Base-by-base conservation (phyloP, 768 basidiomycete genomes). In the Trametes coccinea region DNA sequence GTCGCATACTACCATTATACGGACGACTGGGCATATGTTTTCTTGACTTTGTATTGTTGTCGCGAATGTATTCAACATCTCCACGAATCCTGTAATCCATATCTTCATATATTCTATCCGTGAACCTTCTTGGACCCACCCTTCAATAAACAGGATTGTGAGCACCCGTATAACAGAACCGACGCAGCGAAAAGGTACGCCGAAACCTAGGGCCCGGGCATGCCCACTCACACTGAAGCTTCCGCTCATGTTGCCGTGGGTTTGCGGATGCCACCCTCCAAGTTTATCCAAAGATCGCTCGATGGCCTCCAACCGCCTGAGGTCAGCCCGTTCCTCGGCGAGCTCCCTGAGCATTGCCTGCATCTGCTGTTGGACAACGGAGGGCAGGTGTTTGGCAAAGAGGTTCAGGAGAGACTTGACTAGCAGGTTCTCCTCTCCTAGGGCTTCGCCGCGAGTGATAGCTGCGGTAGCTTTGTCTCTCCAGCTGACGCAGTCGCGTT, bases 381-480 rank as follows among this genome's bases (percentile, higher is more conserved):
- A 40, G 16, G 64, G 52, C 16, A 62, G 61, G 22, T 66, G 64
- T 29, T 60, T 58, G 0, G 66, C 66, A 39, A 70, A 63, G 13
- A 65, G 48, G 27, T 60, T 46, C 44, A 70, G 64, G 16, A 65
- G 56, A 16, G 61, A 53, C 54, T 62, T 67, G 46, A 70, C 65
- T 52, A 45, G 60, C 16, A 53, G 33, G 53, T 70, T 70, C 64
- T 68, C 69, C 34, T 41, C 53, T 53, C 69, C 69, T 16, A 70
- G 62, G 8, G 56, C 56, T 61, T 69, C 66, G 61, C 69, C 68
- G 7, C 63, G 53, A 22, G 60, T 56, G 34, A 69, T 62, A 2
- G 64, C 67, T 1, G 69, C 51, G 31, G 63, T 60, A 0, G 66
- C 64, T 60, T 68, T 63, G 43, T 53, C 59, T 44, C 65, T 52